Evolutionary conservation across 1,139 yeast genomes (phyloP), one percentile per base, ranked within the genome.

Genomic region (Geotrichum australiense): DNA sequence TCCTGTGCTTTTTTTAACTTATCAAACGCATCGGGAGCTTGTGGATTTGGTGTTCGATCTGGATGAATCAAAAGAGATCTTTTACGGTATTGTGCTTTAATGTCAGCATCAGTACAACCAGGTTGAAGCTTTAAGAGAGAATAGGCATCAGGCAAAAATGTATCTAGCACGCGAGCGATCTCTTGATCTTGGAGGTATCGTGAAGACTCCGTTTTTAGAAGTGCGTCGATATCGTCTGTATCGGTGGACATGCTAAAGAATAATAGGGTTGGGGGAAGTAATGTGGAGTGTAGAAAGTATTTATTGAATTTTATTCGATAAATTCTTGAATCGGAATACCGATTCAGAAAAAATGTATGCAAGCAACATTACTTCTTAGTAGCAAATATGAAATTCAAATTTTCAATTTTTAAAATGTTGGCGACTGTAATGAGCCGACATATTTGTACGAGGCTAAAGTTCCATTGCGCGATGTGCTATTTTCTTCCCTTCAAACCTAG

Each of bases 11-110:
- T 62, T 47, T 66, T 65, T 32, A 66, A 52, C 34, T 65, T 49
- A 53, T 78, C 82, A 55, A 80, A 80, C 1, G 87, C 86, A 31
- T 63, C 69, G 0, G 83, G 75, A 0, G 86, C 85, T 15, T 66
- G 61, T 0, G 66, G 61, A 50, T 80, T 74, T 35, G 63, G 58
- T 1, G 76, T 69, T 52, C 78, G 79, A 55, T 80, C 89, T 0
- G 89, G 89, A 56, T 80, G 89, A 28, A 80, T 75, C 47, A 78
- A 58, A 31, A 79, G 61, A 6, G 85, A 76, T 56, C 76, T 78
- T 57, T 69, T 71, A 27, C 86, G 60, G 54, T 71, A 80, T 31
- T 64, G 54, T 47, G 67, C 71, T 48, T 69, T 72, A 42, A 77
- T 68, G 36, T 62, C 63, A 25, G 53, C 42, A 38, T 56, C 35